phyloP scores from a whole-genome alignment of 495 filamentous ascomycete species.

The Podospora didyma region DNA sequence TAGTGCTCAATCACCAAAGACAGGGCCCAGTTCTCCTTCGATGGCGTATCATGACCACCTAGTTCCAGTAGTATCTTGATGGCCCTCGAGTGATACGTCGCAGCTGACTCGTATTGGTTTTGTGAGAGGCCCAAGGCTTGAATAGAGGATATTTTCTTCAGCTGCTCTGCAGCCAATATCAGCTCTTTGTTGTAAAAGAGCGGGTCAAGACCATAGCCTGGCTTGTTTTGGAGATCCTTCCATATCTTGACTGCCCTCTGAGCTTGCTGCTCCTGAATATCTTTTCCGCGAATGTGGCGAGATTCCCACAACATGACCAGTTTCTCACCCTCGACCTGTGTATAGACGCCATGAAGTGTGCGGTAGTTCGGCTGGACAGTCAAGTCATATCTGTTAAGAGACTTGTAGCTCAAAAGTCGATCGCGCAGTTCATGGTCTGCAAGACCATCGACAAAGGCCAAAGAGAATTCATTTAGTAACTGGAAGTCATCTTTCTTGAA shows the following conservation, averaged over 20 bases:
- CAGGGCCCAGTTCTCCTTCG: constrained; percentile 12
- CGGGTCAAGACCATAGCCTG: constrained; percentile 33
- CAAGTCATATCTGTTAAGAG: constrained; percentile 26
- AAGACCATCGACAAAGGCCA: constrained; percentile 48
- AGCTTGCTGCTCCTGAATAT: constrained; percentile 32
- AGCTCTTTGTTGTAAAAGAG: constrained; percentile 45
- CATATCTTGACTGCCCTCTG: constrained; percentile 33
- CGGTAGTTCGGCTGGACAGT: constrained; percentile 25
- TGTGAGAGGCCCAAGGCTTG: constrained; percentile 46
- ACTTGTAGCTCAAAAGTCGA: constrained; percentile 36
- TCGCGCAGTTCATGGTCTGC: constrained; percentile 33
- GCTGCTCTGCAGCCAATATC: constrained; percentile 32
- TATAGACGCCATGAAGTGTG: constrained; percentile 42
- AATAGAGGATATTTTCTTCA: constrained; percentile 44
- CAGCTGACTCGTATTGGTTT: constrained; percentile 39
- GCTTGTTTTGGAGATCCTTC: constrained; percentile 33
- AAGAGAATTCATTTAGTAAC: constrained; percentile 42
- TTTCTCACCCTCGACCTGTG: constrained; percentile 49
- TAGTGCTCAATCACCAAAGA: constrained; percentile 35
- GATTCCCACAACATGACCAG: constrained; percentile 42
- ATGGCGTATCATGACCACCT: constrained; percentile 11
- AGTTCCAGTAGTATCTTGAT: constrained; percentile 33
- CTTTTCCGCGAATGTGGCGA: constrained; percentile 29
- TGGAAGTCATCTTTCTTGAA: constrained; percentile 34
- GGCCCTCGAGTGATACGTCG: constrained; percentile 40